A percentile compares a stretch with the other conserved stretches of the same genome.
These are phyloP conservation scores for Pichia inconspicua DNA, from an alignment of 1,139 yeast genomes.

Conservation along the genomic window DNA sequence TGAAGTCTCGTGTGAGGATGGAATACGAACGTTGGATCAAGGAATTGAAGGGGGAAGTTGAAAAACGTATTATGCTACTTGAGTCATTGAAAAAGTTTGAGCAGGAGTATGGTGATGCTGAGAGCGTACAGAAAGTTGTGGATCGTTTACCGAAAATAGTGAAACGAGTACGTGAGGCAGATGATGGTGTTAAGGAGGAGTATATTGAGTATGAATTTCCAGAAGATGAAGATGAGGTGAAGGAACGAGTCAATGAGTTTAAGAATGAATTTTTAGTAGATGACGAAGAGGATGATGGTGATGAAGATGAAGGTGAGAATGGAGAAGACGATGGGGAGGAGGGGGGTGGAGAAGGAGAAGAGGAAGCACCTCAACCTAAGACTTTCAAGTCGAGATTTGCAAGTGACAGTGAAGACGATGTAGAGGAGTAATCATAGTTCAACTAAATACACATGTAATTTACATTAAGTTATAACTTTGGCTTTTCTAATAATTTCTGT, in stretches of 20 bases:
- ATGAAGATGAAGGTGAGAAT: constrained; percentile 46
- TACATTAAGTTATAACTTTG: constrained; percentile 7
- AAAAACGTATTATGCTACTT: constrained; percentile 45
- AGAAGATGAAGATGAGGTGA: constrained; percentile 38
- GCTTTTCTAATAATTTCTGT: constrained; percentile 19
- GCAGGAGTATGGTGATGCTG: constrained; percentile 46
- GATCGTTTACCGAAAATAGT: constrained; percentile 52
- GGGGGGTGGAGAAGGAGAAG: constrained; percentile 37
- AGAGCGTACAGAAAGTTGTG: constrained; percentile 32
- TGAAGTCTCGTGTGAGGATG: constrained; percentile 43
- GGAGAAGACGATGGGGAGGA: constrained; percentile 39
- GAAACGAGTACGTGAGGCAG: constrained; percentile 36
- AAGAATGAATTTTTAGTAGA: constrained; percentile 33
- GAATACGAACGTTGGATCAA: constrained; percentile 51
- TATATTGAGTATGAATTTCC: constrained; percentile 63
- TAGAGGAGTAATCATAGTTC: neutral
- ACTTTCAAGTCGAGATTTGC: constrained; percentile 15
- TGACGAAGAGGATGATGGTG: constrained; percentile 55
- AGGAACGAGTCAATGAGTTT: constrained; percentile 15
- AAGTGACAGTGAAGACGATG: constrained; percentile 8
- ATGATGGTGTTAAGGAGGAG: constrained; percentile 43
- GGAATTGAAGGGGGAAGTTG: constrained; percentile 32
- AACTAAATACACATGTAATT: neutral
- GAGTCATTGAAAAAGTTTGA: constrained; percentile 69
- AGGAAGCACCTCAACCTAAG: constrained; percentile 15